These are phyloP conservation scores for Artemisia argyi DNA, from an alignment of 129 eudicot genomes.

Conservation along the genomic window DNA sequence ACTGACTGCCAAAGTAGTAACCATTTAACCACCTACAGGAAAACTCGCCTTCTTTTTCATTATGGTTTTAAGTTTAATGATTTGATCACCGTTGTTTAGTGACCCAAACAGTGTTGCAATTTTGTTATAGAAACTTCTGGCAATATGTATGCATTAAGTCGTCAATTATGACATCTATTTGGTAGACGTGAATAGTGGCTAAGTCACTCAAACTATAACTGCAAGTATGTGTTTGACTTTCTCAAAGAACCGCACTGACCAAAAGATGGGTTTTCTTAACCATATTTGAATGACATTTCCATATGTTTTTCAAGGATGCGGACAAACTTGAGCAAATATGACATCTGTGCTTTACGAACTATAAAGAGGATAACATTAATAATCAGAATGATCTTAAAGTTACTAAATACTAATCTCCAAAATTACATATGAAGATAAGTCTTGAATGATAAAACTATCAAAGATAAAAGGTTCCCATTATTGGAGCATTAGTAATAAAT, in stretches of 20 bases:
- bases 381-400: too few species aligned
- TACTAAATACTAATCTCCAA: too few species aligned
- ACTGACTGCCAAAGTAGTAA: not conserved
- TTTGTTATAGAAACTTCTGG: not conserved
- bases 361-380: too few species aligned
- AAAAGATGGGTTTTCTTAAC: constrained; percentile 7
- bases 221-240: not conserved
- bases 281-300: not conserved
- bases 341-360: not conserved
- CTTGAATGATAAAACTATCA: not conserved
- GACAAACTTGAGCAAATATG: not conserved
- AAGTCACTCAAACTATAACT: not conserved
- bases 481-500: not conserved
- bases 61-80: not conserved
- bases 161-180: too few species aligned
- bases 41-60: not conserved
- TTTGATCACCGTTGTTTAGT: too few species aligned
- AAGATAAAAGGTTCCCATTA: not conserved
- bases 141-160: not conserved
- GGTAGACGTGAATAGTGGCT: too few species aligned
- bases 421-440: not conserved
- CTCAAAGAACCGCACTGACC: not conserved
- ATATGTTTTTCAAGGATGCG: not conserved
- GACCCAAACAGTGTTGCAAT: too few species aligned
- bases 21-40: constrained; percentile 10